Base-by-base conservation (phyloP, 345 rosid species). In the Boechera divaricarpa region DNA sequence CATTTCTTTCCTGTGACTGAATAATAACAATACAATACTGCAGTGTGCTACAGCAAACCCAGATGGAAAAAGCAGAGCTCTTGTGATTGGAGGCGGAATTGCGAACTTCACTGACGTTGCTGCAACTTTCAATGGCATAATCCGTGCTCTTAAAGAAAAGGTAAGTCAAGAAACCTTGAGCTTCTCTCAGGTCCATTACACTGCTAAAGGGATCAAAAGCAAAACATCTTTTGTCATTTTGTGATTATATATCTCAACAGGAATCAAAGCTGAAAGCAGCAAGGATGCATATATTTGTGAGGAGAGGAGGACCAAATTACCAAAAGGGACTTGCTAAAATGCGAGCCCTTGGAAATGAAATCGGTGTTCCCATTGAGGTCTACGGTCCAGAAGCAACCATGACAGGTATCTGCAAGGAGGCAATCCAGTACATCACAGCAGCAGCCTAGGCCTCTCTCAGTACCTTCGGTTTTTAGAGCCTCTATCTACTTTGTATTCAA, bases 31-130 rank as follows among this genome's bases (percentile, higher is more conserved):
- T 38, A 62, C 24, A 13, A 32, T 41, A 73, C n/a, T 78, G 69
- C 85, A 94, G 98, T 91, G 93, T 89, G 98, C 97, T 39, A 88
- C 97, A 72, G 80, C 90, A 18, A 83, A 90, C 81, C 97, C 98
- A 16, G 98, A 94, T 86, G 97, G 97, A 36, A 80, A 70, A 24
- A 91, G 71, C 85, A 83, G 98, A 73, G 97, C 97, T 69, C 98
- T 94, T 62, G 96, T 94, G 44, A 83, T 94, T 41, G 98, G 99
- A 71, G 97, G 98, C 70, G 99, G 98, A 77, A 92, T 92, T n/a
- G 98, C 99, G 12, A 95, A 95, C 88, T 92, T 95, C 80, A 95
- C 98, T 3, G 97, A 94, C 67, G 98, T 92, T 60, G 98, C 97
- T 68, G 94, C 99, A 70, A 92, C 99, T 57, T 95, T 95, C 78